Evolutionary conservation across 495 filamentous ascomycete genomes (phyloP).

Genomic region (Penicillium cinerascens): DNA sequence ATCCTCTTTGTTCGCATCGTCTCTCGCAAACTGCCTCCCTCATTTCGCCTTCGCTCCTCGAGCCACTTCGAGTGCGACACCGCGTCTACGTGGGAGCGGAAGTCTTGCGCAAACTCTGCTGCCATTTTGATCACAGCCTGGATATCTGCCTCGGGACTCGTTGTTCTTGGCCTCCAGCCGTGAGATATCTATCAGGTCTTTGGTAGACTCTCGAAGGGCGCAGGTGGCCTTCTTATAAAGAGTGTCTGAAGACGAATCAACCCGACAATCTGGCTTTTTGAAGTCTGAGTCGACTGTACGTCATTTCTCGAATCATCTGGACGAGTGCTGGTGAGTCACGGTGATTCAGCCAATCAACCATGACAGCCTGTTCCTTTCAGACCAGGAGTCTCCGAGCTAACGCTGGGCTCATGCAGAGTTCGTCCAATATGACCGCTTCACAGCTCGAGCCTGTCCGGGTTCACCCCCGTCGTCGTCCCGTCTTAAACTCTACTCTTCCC

Average conservation of each 20-base stretch:
- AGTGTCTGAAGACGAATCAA: not conserved
- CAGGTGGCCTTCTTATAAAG: not conserved
- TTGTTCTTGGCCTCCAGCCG: not conserved
- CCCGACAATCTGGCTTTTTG: not conserved
- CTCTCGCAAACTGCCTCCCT: not conserved
- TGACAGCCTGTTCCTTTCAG: slow-evolving; percentile 1
- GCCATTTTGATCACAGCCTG: not conserved
- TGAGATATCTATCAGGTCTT: not conserved
- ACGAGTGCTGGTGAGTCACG: slow-evolving; percentile 21
- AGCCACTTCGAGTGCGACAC: not conserved
- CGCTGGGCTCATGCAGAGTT: slow-evolving; percentile 6
- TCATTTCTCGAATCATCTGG: slow-evolving; percentile 19
- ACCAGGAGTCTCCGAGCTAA: slow-evolving; percentile 11
- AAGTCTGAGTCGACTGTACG: slow-evolving; percentile 16
- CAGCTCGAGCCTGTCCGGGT: slow-evolving; percentile 23
- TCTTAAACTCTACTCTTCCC: slow-evolving; percentile 30
- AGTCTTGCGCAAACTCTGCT: not conserved
- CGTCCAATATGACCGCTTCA: slow-evolving; percentile 22
- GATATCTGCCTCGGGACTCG: not conserved
- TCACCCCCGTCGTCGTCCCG: slow-evolving; percentile 35
- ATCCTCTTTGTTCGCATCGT: not conserved
- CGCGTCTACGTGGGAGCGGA: not conserved
- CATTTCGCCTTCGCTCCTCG: not conserved
- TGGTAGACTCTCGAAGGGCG: not conserved
- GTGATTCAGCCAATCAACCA: slow-evolving; percentile 16